Evolutionary conservation across 176 grass and related monocot genomes (phyloP).

Genomic region (Alopecurus myosuroides): DNA sequence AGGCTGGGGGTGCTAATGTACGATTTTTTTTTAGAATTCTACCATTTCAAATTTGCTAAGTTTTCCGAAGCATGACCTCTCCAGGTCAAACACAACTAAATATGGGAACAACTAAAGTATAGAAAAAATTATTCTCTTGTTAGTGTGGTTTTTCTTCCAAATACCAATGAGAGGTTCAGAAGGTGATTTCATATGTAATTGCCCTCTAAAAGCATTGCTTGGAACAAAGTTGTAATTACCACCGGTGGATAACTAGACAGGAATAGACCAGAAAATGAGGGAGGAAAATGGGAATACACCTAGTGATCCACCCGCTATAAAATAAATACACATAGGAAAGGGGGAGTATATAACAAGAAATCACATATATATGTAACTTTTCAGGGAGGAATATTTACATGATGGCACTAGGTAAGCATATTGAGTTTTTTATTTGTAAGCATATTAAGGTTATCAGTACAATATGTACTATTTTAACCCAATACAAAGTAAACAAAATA

Average conservation of each 20-base stretch:
- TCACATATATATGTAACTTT: not conserved
- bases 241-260: not conserved
- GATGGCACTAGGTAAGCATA: not conserved
- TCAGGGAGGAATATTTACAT: not conserved
- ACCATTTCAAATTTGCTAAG: not conserved
- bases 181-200: no score
- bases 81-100: no score
- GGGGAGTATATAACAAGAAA: not conserved
- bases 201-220: no score
- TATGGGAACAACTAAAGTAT: no score
- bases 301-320: not conserved
- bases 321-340: not conserved
- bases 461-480: not conserved
- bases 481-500: not conserved
- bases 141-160: no score
- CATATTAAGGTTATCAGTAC: not conserved
- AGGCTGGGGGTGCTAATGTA: not conserved
- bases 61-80: not conserved
- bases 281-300: not conserved
- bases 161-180: no score
- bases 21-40: not conserved
- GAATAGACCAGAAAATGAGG: not conserved
- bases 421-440: not conserved
- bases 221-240: not conserved
- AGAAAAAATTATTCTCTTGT: no score